Evolutionary conservation across 2,329 filamentous ascomycete species (phyloP).

Genomic region (Rhynchosporium graminicola): DNA sequence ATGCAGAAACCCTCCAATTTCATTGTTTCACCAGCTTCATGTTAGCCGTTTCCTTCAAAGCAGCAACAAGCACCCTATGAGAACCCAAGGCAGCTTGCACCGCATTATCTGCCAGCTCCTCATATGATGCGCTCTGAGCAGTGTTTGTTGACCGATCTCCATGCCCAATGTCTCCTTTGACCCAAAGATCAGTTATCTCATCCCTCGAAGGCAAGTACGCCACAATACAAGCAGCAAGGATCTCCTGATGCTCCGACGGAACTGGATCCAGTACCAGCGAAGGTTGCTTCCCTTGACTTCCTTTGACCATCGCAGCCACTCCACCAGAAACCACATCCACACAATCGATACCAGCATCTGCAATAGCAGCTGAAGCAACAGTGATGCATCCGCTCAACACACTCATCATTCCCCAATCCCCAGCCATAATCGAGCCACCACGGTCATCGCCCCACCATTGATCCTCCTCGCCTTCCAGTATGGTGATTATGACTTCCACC

Average conservation of each 20-base stretch:
- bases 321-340: constrained; percentile 88
- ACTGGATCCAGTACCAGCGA: constrained; percentile 76
- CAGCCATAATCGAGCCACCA: constrained; percentile 53
- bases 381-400: constrained; percentile 91
- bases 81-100: constrained; percentile 62
- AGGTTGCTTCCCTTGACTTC: constrained; percentile 38
- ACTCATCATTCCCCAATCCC: constrained; percentile 87
- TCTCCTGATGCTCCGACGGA: constrained; percentile 73
- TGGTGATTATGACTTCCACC: constrained; percentile 90
- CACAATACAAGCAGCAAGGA: constrained; percentile 84
- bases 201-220: constrained; percentile 85
- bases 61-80: constrained; percentile 60
- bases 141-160: constrained; percentile 39
- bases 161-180: constrained; percentile 68
- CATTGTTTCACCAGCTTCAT: constrained; percentile 37
- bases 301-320: constrained; percentile 73
- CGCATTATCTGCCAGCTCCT: constrained; percentile 61
- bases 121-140: constrained; percentile 44
- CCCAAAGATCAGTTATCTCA: constrained; percentile 93
- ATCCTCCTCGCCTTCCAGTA: constrained; percentile 91
- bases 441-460: constrained; percentile 60
- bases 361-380: constrained; percentile 87
- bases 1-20: constrained; percentile 18
- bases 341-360: constrained; percentile 94
- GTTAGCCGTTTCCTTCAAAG: constrained; percentile 58